phyloP scores from a whole-genome alignment of 2,329 filamentous ascomycete genomes.

The Coniochaeta prunicola region DNA sequence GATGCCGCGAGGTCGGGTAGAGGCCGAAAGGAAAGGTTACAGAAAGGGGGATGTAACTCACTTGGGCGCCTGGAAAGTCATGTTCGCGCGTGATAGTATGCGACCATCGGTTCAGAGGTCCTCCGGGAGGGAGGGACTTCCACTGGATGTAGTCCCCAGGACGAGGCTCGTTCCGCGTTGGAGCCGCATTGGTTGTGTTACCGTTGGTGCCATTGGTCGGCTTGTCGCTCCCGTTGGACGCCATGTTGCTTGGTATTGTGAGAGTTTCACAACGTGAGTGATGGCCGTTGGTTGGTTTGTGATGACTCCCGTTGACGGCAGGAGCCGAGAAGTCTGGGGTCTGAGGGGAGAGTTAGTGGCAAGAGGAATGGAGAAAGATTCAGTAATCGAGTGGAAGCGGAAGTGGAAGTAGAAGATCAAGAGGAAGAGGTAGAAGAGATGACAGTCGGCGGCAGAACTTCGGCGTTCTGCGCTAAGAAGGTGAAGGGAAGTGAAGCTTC shows the following conservation, averaged over 20 bases:
- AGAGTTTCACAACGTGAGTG: background rate
- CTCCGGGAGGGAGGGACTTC: slow-evolving; percentile 41
- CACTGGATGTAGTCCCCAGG: slow-evolving; percentile 49
- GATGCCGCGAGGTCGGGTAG: background rate
- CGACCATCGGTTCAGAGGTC: slow-evolving; percentile 75
- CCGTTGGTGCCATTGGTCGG: slow-evolving; percentile 2
- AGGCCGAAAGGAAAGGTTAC: background rate
- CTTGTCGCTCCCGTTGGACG: slow-evolving; percentile 10
- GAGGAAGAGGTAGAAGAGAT: background rate
- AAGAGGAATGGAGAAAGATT: background rate
- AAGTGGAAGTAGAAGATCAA: background rate
- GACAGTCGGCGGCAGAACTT: background rate
- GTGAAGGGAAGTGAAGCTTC: background rate
- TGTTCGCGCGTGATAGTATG: slow-evolving; percentile 73
- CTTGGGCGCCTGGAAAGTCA: slow-evolving; percentile 89
- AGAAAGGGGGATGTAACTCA: slow-evolving; percentile 23
- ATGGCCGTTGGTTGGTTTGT: background rate
- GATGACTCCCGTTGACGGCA: background rate
- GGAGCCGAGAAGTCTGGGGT: background rate
- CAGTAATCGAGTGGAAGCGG: background rate
- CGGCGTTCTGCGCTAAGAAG: background rate
- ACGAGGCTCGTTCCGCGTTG: slow-evolving; percentile 29
- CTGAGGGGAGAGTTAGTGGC: background rate
- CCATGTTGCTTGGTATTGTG: slow-evolving; percentile 2
- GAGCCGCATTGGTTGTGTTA: slow-evolving; percentile 6